These are phyloP conservation scores for Vigna mungo DNA, from an alignment of 306 rosid genomes.

Conservation along the genomic window DNA sequence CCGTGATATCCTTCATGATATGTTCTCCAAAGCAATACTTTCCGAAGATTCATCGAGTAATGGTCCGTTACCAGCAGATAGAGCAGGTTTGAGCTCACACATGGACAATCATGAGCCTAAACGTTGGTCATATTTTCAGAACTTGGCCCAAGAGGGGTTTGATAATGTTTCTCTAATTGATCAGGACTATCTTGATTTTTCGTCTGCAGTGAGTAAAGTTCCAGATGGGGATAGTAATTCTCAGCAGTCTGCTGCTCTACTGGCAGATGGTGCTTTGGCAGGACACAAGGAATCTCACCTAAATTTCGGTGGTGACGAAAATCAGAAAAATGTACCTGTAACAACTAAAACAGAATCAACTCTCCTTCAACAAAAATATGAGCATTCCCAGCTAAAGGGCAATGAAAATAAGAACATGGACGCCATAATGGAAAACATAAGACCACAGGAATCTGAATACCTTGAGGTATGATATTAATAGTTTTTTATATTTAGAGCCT, in stretches of 20 bases:
- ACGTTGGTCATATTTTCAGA: constrained; percentile 87
- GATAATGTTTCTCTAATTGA: constrained; percentile 76
- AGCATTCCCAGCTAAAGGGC: constrained; percentile 60
- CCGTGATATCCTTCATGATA: constrained; percentile 82
- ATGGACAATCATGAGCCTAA: constrained; percentile 88
- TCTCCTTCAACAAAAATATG: constrained; percentile 54
- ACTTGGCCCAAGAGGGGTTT: constrained; percentile 80
- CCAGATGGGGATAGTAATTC: constrained; percentile 54
- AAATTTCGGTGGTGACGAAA: constrained; percentile 56
- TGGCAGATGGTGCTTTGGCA: constrained; percentile 49
- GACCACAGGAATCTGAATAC: constrained; percentile 63
- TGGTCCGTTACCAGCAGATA: constrained; percentile 73
- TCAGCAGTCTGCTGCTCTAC: constrained; percentile 54
- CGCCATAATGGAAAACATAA: constrained; percentile 62
- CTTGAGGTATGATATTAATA: constrained; percentile 72
- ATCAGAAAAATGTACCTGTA: constrained; percentile 57
- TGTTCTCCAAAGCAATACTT: constrained; percentile 84
- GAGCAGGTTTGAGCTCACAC: constrained; percentile 77
- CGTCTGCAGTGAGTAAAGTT: constrained; percentile 54
- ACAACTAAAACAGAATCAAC: constrained; percentile 49
- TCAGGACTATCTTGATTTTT: constrained; percentile 71
- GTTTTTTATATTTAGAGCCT: constrained; percentile 25
- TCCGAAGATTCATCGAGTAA: constrained; percentile 63
- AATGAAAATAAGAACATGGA: constrained; percentile 65
- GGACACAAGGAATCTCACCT: constrained; percentile 54